A percentile compares a stretch with the other conserved stretches of the same genome.
Conservation (phyloP, 2,329 filamentous ascomycete species). For the Fusarium oxysporum region DNA sequence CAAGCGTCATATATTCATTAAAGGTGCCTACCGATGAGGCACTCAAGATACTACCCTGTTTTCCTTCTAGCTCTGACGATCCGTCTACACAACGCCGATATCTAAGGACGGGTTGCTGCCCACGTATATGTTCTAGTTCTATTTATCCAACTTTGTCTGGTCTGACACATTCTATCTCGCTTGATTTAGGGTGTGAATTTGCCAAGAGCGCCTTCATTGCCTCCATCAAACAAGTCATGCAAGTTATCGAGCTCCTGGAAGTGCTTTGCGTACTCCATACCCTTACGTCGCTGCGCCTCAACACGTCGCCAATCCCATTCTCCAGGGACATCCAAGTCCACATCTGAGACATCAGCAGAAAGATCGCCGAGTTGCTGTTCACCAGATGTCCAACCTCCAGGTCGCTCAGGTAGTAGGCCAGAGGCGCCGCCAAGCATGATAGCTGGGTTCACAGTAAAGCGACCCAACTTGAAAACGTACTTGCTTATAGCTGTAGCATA, state of each 20-base stretch:
- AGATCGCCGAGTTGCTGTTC: constrained; percentile 56
- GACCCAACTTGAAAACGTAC: constrained; percentile 84
- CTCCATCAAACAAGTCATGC: constrained; percentile 64
- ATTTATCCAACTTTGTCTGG: background rate
- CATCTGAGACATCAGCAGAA: constrained; percentile 52
- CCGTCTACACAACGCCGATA: background rate
- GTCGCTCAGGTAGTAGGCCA: constrained; percentile 78
- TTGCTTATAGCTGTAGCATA: constrained; percentile 80
- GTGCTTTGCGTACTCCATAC: constrained; percentile 65
- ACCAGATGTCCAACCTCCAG: constrained; percentile 70
- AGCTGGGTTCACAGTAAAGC: constrained; percentile 87
- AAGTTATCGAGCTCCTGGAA: constrained; percentile 69
- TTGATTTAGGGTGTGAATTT: constrained; percentile 57
- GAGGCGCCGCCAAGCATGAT: constrained; percentile 74
- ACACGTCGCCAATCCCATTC: constrained; percentile 70
- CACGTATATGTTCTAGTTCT: background rate
- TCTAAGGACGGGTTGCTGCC: background rate
- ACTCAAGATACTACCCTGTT: background rate
- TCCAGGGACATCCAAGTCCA: constrained; percentile 50
- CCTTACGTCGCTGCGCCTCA: constrained; percentile 66
- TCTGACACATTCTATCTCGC: background rate
- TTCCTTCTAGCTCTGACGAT: background rate
- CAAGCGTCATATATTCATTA: background rate
- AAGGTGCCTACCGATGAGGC: background rate
- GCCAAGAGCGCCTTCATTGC: constrained; percentile 63